Conservation (phyloP, 1,139 yeast genomes). For the Pichia sp. region DNA sequence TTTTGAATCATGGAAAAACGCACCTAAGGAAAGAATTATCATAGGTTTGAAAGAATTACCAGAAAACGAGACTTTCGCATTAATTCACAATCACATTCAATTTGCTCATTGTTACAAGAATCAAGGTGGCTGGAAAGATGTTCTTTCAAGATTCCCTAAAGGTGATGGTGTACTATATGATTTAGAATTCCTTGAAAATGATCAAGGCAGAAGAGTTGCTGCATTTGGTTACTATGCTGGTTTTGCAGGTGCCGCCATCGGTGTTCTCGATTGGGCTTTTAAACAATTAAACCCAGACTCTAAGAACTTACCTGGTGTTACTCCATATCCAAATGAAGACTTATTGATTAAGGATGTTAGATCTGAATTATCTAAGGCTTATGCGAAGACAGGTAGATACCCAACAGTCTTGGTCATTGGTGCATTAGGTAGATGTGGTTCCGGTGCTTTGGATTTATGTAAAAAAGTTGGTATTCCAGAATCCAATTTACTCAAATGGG, state of each 20-base stretch:
- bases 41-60: conserved; percentile 94
- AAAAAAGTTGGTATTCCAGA: conserved; percentile 85
- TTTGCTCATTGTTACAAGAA: conserved; percentile 98
- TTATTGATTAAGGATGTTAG: conserved; percentile 66
- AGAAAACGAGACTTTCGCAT: conserved; percentile 79
- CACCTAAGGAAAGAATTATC: conserved; percentile 85
- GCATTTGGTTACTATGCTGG: conserved; percentile 99
- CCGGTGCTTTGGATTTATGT: conserved; percentile 90
- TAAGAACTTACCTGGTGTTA: conserved; percentile 64
- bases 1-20: conserved; percentile 84
- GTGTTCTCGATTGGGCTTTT: conserved; percentile 90
- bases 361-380: conserved; percentile 50
- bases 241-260: conserved; percentile 97
- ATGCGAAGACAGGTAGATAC: conserved; percentile 50
- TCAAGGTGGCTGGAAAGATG: conserved; percentile 96
- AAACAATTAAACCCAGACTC: conserved; percentile 63
- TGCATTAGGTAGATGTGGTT: conserved; percentile 97
- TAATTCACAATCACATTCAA: conserved; percentile 92
- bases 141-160: conserved; percentile 75
- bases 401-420: conserved; percentile 90
- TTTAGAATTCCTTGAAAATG: conserved; percentile 89
- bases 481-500: conserved; percentile 82
- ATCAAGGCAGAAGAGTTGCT: conserved; percentile 95
- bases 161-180: conserved; percentile 91
- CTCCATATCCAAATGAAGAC: conserved; percentile 76